Conservation (phyloP, 139 green algal species). For the Coelastrella sp. region DNA sequence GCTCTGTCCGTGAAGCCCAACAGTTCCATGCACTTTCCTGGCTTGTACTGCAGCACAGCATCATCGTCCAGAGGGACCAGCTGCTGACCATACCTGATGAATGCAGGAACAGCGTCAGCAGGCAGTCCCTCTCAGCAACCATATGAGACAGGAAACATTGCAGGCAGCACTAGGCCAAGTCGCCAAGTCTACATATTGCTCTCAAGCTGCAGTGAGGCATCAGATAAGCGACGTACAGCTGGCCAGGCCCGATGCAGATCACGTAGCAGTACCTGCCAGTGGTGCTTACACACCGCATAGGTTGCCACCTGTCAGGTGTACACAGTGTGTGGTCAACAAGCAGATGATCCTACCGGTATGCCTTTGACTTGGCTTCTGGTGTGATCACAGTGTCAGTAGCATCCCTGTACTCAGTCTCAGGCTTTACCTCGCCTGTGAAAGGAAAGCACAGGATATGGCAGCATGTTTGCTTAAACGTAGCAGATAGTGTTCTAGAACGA, state of each 20-base stretch:
- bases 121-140: no score
- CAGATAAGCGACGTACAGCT: no score
- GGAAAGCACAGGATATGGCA: neutral
- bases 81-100: constrained; percentile 39
- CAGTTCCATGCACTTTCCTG: constrained; percentile 15
- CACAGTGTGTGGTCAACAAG: no score
- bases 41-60: constrained; percentile 8
- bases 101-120: no score
- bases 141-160: no score
- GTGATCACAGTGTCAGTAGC: neutral
- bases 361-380: neutral
- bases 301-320: no score
- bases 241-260: no score
- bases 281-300: no score
- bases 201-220: neutral
- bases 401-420: constrained; percentile 33
- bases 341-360: neutral
- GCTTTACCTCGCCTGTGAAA: neutral
- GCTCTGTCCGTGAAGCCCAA: constrained; percentile 21
- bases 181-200: neutral
- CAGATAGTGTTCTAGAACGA: no score
- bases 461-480: neutral
- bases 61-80: constrained; percentile 23
- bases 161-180: no score
- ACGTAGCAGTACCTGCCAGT: no score